Conservation (phyloP, 371 early-diverging fungal species). For the Mucor velutinosus region DNA sequence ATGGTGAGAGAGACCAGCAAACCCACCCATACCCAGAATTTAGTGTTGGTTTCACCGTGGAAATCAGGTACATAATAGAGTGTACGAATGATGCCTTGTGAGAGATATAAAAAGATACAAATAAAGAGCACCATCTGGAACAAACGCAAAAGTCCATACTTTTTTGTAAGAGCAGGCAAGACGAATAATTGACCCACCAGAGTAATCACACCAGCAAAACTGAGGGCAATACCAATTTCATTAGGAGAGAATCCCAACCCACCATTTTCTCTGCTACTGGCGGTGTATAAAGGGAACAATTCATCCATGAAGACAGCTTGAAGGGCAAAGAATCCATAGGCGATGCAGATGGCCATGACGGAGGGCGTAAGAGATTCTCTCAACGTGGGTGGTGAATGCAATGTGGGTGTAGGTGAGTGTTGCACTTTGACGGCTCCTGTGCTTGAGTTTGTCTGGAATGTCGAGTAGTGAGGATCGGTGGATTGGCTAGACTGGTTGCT, state of each 20-base stretch:
- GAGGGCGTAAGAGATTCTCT: slow-evolving; percentile 42
- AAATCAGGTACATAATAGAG: slow-evolving; percentile 36
- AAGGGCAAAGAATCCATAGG: slow-evolving; percentile 36
- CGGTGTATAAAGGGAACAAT: slow-evolving; percentile 64
- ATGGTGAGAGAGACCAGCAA: slow-evolving; percentile 28
- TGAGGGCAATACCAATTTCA: slow-evolving; percentile 62
- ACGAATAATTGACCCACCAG: slow-evolving; percentile 60
- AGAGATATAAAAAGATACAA: slow-evolving; percentile 44
- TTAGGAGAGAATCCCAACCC: slow-evolving; percentile 62
- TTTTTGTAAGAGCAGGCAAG: slow-evolving; percentile 55
- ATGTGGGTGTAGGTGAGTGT: slow-evolving; percentile 33
- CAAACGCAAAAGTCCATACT: slow-evolving; percentile 50
- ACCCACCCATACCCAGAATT: slow-evolving; percentile 51
- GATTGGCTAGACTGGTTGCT: neutral
- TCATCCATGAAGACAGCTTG: slow-evolving; percentile 52
- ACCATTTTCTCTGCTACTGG: slow-evolving; percentile 54
- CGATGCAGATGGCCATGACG: slow-evolving; percentile 37
- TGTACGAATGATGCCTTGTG: slow-evolving; percentile 38
- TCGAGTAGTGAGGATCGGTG: slow-evolving; percentile 18
- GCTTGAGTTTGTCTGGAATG: slow-evolving; percentile 14
- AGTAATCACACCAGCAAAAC: slow-evolving; percentile 56
- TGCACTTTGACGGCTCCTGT: slow-evolving; percentile 1
- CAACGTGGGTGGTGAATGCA: slow-evolving; percentile 24
- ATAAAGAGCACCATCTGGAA: slow-evolving; percentile 51
- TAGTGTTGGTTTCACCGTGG: slow-evolving; percentile 33